Evolutionary conservation across 2,329 filamentous ascomycete genomes (phyloP), one percentile per base, ranked within the genome.

Genomic region (Ophiostoma perfectum): DNA sequence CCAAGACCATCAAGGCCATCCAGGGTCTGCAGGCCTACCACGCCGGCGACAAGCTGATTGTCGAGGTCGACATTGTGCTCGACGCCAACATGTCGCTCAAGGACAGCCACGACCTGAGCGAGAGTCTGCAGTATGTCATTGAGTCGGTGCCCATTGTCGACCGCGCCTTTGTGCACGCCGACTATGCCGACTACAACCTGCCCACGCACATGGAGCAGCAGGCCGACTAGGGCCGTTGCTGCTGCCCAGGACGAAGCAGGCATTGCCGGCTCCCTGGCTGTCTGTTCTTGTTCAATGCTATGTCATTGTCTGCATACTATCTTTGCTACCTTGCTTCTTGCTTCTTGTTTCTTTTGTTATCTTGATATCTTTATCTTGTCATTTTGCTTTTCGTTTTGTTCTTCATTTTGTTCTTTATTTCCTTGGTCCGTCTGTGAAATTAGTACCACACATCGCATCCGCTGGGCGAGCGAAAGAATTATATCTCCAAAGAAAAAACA

Each of bases 21-120:
- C 92, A 95, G 76, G 92, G 92, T 44, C 80, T 95, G 68, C 89
- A 93, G 73, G 92, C 92, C 1, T 96, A 95, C 76, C 92, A 96
- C 74, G 88, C 89, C 0, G 92, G 92, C 39, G 92, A 95, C 77
- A 93, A 93, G 80, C 83, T 95, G 69, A 93, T 92, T 72, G 90
- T 94, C 39, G 83, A 85, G 75, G 91, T 94, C 11, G 92, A 96
- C 76, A 90, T 95, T 72, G 90, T 96, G 45, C 83, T 96, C 58
- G 91, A 93, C 71, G 88, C 91, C 73, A 85, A 86, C 72, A 92
- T 89, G 69, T 88, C 85, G 41, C 79, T 96, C 72, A 87, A 90
- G 73, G 91, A 95, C 76, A 91, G 87, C 72, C 92, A 96, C 78
- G 92, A 96, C 77, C 78, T 96, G 67, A 86, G 83, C 63, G 90